These are phyloP conservation scores for Scutellaria baicalensis DNA, from an alignment of 257 asterid species.

Conservation along the genomic window DNA sequence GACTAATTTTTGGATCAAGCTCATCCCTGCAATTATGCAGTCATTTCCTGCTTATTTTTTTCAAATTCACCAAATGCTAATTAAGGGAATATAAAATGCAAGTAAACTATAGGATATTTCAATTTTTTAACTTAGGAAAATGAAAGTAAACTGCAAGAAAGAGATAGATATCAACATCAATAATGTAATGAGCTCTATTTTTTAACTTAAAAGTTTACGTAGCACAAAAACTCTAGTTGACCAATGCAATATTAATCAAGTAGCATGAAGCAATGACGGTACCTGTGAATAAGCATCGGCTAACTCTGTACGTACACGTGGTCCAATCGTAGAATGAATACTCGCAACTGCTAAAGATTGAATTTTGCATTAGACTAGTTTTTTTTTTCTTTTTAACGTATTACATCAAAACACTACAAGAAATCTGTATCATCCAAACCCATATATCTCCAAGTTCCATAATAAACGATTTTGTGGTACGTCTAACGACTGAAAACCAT, in stretches of 20 bases:
- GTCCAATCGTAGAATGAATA: too few species aligned
- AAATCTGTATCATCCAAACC: too few species aligned
- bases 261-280: not conserved
- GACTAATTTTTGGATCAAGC: not conserved
- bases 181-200: not conserved
- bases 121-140: not conserved
- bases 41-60: not conserved
- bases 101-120: not conserved
- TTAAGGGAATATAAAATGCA: not conserved
- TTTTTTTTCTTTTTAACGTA: too few species aligned
- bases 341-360: too few species aligned
- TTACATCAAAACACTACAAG: too few species aligned
- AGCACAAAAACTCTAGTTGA: not conserved
- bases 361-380: too few species aligned
- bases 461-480: too few species aligned
- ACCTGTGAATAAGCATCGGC: not conserved
- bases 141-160: constrained; percentile 7
- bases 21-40: not conserved
- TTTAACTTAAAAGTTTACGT: not conserved
- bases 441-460: too few species aligned
- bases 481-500: constrained; percentile 46
- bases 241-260: not conserved
- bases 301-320: too few species aligned
- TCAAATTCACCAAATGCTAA: not conserved
- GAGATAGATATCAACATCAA: constrained; percentile 5